Percentiles rank a stretch among this genome's conserved stretches.
These are phyloP conservation scores for Biancaea sappan DNA, from an alignment of 306 rosid genomes.

Conservation along the genomic window DNA sequence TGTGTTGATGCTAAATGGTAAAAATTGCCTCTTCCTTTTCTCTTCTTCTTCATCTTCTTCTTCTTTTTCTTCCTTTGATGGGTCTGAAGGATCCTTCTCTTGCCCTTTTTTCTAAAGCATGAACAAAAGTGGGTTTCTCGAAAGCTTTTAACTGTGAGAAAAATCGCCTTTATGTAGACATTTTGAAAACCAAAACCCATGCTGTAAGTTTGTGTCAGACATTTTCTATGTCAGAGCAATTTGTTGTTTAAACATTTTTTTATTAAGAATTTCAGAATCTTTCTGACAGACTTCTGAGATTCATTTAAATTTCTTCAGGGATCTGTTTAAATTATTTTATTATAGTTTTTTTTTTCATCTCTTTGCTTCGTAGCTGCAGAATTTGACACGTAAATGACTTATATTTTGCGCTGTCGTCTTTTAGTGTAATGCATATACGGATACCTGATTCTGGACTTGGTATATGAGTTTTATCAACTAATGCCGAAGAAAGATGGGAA, in stretches of 20 bases:
- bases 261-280: not conserved
- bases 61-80: constrained; percentile 45
- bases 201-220: constrained; percentile 16
- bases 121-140: constrained; percentile 34
- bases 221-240: constrained; percentile 42
- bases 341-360: not conserved
- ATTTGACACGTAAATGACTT: constrained; percentile 23
- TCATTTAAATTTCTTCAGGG: constrained; percentile 16
- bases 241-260: not conserved
- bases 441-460: constrained; percentile 40
- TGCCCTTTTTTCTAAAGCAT: constrained; percentile 29
- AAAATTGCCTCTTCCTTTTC: constrained; percentile 20
- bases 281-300: constrained; percentile 2
- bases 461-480: constrained; percentile 4
- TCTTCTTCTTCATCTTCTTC: constrained; percentile 29
- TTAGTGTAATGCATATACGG: constrained; percentile 2
- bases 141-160: constrained; percentile 30
- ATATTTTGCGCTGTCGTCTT: not conserved
- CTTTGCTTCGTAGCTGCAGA: constrained; percentile 14
- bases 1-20: constrained; percentile 31
- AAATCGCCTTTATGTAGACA: constrained; percentile 37
- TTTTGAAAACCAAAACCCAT: constrained; percentile 22
- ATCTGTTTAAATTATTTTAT: constrained; percentile 14
- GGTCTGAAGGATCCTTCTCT: constrained; percentile 38
- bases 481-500: constrained; percentile 17